Base-by-base conservation (phyloP, 306 rosid species). In the Malus sieversii region DNA sequence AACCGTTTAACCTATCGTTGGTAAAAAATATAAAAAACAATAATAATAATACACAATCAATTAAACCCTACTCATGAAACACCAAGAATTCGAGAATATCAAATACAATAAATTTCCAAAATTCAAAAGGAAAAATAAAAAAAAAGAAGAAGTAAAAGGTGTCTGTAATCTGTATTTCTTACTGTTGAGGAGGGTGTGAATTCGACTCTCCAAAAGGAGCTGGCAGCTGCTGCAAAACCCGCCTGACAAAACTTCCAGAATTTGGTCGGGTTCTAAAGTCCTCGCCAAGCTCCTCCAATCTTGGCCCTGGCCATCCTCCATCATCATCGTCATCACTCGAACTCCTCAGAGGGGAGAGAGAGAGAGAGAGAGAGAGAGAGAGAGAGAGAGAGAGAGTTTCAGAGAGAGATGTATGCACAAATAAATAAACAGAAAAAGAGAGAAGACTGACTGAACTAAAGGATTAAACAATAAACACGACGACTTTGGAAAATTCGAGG, bases 151-250 rank as follows among this genome's bases (percentile, higher is more conserved):
- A 42, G 10, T 0, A 42, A 42, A 42, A 42, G 11, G 12, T 10
- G 1, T 42, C 45, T 9, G 45, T 42, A 42, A 42, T 42, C 30
- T 61, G 20, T 29, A 30, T 63, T 16, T 27, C 68, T 63, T 63
- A 63, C 68, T 63, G 65, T 59, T 23, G 23, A 19, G 60, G 30
- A 76, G 68, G 35, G 14, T 16, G 68, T 3, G 61, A 1, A 83
- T 65, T 48, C 87, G 78, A 27, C 40, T 7, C 59, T 74, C 80
- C 5, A 87, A 10, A 20, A 59, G 80, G 78, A 3, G 4, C n/a
- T 74, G n/a, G 12, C 91, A 88, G 58, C 69, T 76, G 4, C 30
- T 2, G 68, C 91, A 88, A 58, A 88, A 42, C 6, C 60, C 81
- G 33, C 72, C 35, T 7, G 89, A 83, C 61, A 88, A 70, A 66